Base-by-base conservation (phyloP, 495 filamentous ascomycete genomes). In the Talaromyces wortmannii region DNA sequence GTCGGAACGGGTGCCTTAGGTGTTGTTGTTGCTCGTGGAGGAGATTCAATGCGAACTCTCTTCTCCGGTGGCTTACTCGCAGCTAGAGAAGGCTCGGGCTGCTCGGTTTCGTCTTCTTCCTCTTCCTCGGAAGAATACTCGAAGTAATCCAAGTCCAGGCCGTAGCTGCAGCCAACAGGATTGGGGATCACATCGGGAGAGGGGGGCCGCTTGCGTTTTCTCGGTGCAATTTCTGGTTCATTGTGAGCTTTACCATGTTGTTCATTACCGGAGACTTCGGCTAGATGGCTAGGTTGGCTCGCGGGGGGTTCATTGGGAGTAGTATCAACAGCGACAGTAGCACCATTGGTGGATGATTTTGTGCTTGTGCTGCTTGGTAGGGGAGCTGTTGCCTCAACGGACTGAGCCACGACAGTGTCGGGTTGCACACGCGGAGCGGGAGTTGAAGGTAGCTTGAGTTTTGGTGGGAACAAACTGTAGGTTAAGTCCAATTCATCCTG, bases 111-210 rank as follows among this genome's bases (percentile, higher is more conserved):
- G 5, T 56, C 59, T 12, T 72, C 65, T 18, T 67, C 69, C 15
- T 65, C 66, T 7, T 66, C 67, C 6, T 72, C 69, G 23, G 66
- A 69, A 45, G 58, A 63, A 55, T 67, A 63, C 36, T 49, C 61
- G 53, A 79, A 79, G 47, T 71, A 79, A n/a, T 70, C 66, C 31
- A 64, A 51, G 48, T 76, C 59, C 62, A 79, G 58, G 7, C 76
- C 74, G 58, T 73, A 79, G 43, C 74, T 74, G 31, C 63, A 69
- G 15, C 67, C 73, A 16, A 57, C 48, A 11, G 76, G 76, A 55
- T 77, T 75, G 0, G 76, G 75, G 46, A 78, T 79, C 2, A 65
- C 58, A 52, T 75, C 71, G 15, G 76, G 76, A 31, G 74, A 75
- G 3, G 63, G 59, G n/a, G 51, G 49, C 7, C 68, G 68, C 58